phyloP scores from a whole-genome alignment of 1,139 yeast genomes.

The Meyerozyma athensensis region DNA sequence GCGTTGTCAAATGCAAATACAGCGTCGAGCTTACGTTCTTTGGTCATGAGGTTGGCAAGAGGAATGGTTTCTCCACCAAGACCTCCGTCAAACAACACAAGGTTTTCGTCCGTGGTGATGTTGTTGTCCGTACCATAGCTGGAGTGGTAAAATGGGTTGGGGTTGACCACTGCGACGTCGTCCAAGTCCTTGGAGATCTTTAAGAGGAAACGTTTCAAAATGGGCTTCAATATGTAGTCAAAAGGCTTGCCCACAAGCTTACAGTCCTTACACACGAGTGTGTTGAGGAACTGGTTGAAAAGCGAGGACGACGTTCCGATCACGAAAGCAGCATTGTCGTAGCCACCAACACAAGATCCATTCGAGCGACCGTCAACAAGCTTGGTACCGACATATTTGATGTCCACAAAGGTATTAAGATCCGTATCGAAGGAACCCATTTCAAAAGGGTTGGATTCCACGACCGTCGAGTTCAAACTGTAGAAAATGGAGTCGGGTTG shows the following conservation, averaged over 20 bases:
- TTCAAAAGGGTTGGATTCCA: constrained; percentile 41
- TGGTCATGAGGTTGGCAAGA: constrained; percentile 31
- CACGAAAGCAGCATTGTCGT: constrained; percentile 72
- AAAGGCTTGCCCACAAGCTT: constrained; percentile 29
- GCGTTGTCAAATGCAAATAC: constrained; percentile 37
- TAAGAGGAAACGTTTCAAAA: constrained; percentile 40
- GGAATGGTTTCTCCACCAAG: constrained; percentile 37
- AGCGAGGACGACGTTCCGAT: constrained; percentile 77
- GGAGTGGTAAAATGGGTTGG: constrained; percentile 50
- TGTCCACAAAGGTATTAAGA: constrained; percentile 33
- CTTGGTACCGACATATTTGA: constrained; percentile 32
- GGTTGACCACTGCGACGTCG: constrained; percentile 40
- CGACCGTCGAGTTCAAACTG: constrained; percentile 33
- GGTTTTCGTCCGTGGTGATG: constrained; percentile 27
- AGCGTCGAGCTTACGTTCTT: constrained; percentile 31
- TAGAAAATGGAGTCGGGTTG: constrained; percentile 30
- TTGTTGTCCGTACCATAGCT: constrained; percentile 33
- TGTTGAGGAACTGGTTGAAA: constrained; percentile 65
- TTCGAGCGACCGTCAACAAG: constrained; percentile 25
- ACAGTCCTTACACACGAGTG: constrained; percentile 45
- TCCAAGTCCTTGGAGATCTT: constrained; percentile 36
- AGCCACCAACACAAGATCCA: constrained; percentile 55
- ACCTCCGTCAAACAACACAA: constrained; percentile 41
- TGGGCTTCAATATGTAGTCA: constrained; percentile 42
- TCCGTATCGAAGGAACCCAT: constrained; percentile 41